phyloP scores from a whole-genome alignment of 768 basidiomycete genomes.

The Dioszegia crocea region DNA sequence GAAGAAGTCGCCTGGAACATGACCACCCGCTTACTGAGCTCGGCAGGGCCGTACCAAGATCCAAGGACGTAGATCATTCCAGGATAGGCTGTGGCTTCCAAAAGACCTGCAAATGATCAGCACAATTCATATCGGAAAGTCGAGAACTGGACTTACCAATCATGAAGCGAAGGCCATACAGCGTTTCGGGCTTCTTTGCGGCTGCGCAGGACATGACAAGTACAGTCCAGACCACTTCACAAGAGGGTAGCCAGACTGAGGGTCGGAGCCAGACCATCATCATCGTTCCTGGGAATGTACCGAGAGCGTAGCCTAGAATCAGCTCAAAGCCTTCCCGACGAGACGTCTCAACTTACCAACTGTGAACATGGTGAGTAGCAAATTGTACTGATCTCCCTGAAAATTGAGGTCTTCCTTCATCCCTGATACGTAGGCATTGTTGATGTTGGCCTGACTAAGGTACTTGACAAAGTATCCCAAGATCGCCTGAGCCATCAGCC shows the following conservation, averaged over 20 bases:
- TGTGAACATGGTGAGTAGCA: conserved; percentile 25
- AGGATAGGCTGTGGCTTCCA: conserved; percentile 1
- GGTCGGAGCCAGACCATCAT: conserved; percentile 14
- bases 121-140: too few relatives aligned
- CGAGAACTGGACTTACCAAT: neutral
- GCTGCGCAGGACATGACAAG: conserved; percentile 20
- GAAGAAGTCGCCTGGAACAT: conserved; percentile 8
- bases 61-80: conserved; percentile 5
- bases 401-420: conserved; percentile 34
- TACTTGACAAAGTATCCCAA: conserved; percentile 30
- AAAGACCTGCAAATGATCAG: neutral
- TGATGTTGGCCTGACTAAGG: conserved; percentile 23
- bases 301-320: neutral
- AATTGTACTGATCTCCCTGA: conserved; percentile 26
- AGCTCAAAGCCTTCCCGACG: neutral
- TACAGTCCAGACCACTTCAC: conserved; percentile 22
- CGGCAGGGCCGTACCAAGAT: conserved; percentile 2
- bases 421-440: conserved; percentile 23
- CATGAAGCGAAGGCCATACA: conserved; percentile 3
- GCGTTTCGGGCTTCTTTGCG: neutral
- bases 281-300: conserved; percentile 5
- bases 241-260: conserved; percentile 15
- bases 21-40: conserved; percentile 1
- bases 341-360: neutral
- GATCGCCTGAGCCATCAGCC: conserved; percentile 5